Base-by-base conservation (phyloP, 1,284 basidiomycete species). In the Ustilago vetiveriae region DNA sequence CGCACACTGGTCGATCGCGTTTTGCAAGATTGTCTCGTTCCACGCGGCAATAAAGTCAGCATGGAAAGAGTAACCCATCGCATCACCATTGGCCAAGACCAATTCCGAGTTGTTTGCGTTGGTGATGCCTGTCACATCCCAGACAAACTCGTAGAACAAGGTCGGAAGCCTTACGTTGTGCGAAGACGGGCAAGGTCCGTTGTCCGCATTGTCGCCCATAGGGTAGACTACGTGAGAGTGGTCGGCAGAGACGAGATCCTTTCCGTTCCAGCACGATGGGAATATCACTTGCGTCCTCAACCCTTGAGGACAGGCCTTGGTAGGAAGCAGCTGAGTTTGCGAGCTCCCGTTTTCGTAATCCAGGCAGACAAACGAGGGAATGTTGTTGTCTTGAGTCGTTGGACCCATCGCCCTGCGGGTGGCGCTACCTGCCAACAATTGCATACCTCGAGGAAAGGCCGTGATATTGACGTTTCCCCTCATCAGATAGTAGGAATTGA, bases 191-290 rank as follows among this genome's bases (percentile, higher is more conserved):
- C 86, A 87, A 1, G 76, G 66, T 0, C 86, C 86, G 36, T 84
- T 85, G 66, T 87, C 85, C 0, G 74, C 52, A 17, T 59, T 75
- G 26, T 85, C 57, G 11, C 74, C 67, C 11, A 58, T 53, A 0
- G 81, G 74, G 51, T 79, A 83, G 0, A 77, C 79, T 74, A 84
- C 78, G 73, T 85, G 84, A 8, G 76, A 77, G 76, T 85, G 84
- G 40, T 85, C 82, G 3, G 78, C 35, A 13, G 82, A 83, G 60
- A 84, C 83, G 50, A 84, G 77, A 65, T 84, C 84, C 30, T 82
- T 74, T 7, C 86, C 86, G 67, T 86, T 84, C 86, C 86, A 87
- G 76, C 85, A 86, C 1, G 84, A 83, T n/a, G 85, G 86, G 80
- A 86, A 82, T 60, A 80, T 74, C 45, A 84, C 78, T 62, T 84